Conservation (phyloP, 2,329 filamentous ascomycete genomes). For the Ilyonectria destructans region DNA sequence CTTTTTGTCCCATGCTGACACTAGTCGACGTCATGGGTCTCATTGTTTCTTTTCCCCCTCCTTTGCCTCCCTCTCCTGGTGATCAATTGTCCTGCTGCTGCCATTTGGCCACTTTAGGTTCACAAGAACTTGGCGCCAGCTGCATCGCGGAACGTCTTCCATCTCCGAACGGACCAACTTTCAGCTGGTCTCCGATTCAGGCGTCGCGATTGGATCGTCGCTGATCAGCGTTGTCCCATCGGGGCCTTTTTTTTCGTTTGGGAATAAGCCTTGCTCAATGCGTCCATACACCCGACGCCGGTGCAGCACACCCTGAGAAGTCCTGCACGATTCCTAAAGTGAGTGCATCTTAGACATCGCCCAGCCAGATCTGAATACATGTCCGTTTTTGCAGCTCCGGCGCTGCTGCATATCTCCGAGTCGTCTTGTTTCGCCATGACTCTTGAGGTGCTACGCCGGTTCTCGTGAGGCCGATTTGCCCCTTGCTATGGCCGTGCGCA, state of each 20-base stretch:
- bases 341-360: constrained; percentile 14
- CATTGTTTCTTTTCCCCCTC: constrained; percentile 11
- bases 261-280: constrained; percentile 29
- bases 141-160: constrained; percentile 14
- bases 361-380: constrained; percentile 17
- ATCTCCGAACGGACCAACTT: neutral
- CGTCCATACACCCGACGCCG: constrained; percentile 26
- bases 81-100: neutral
- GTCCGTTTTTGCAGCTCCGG: constrained; percentile 15
- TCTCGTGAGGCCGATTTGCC: neutral
- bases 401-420: constrained; percentile 19
- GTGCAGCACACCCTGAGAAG: constrained; percentile 6
- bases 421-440: constrained; percentile 14
- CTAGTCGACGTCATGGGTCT: constrained; percentile 17
- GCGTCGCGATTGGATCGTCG: constrained; percentile 18
- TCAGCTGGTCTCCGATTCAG: constrained; percentile 20
- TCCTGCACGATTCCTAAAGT: constrained; percentile 7
- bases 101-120: neutral
- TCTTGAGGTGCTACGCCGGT: neutral
- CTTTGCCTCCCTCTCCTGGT: neutral
- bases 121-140: neutral
- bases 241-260: constrained; percentile 9
- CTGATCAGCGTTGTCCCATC: constrained; percentile 14
- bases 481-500: constrained; percentile 14
- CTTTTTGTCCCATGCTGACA: constrained; percentile 18